phyloP scores from a whole-genome alignment of 768 basidiomycete genomes.

The Calocybe cyanea region DNA sequence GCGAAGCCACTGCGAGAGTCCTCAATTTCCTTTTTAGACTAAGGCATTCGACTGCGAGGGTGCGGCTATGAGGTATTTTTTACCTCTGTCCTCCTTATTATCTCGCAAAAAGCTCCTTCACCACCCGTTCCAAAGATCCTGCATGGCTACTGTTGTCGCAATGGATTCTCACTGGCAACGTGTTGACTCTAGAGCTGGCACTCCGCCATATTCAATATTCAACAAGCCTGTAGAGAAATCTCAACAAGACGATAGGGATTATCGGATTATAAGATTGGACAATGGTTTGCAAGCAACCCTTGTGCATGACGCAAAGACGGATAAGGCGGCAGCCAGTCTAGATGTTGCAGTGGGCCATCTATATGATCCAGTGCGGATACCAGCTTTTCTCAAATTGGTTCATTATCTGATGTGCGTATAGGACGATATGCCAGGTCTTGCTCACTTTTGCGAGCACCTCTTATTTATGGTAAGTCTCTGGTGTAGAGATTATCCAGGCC shows the following conservation, averaged over 20 bases:
- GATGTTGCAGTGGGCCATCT: conserved; percentile 95
- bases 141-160: conserved; percentile 17
- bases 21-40: conserved; percentile 9
- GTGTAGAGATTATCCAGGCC: neutral
- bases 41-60: neutral
- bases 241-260: conserved; percentile 73
- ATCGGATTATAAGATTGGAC: conserved; percentile 76
- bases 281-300: conserved; percentile 89
- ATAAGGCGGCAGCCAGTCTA: conserved; percentile 93
- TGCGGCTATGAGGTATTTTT: conserved; percentile 4
- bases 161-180: conserved; percentile 30
- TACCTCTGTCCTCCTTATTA: conserved; percentile 2
- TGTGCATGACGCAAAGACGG: conserved; percentile 79
- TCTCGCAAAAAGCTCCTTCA: neutral
- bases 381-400: neutral
- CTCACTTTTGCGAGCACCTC: conserved; percentile 95
- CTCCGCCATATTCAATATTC: conserved; percentile 49
- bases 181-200: conserved; percentile 26
- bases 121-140: neutral
- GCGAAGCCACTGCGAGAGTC: conserved; percentile 8
- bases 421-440: conserved; percentile 89
- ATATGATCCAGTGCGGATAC: conserved; percentile 74
- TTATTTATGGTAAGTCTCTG: conserved; percentile 78
- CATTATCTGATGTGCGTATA: conserved; percentile 23
- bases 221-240: conserved; percentile 63